Evolutionary conservation across 164 flowering plant species (phyloP).

Genomic region (Magnolia kwangsiensis): DNA sequence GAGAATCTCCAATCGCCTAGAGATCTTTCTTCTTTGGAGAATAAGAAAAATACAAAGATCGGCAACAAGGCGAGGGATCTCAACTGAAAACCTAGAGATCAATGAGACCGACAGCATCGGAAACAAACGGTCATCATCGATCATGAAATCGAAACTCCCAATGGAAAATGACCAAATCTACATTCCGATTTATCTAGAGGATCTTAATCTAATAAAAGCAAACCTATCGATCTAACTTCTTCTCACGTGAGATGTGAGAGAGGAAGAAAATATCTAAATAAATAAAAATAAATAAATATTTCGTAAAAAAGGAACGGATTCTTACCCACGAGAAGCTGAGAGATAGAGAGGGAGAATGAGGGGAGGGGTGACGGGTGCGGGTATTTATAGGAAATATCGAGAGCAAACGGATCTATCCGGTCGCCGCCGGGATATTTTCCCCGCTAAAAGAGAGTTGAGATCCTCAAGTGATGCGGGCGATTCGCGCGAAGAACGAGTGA

Average conservation of each 20-base stretch:
- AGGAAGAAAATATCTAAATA: background rate
- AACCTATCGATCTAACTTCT: background rate
- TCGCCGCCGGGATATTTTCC: slow-evolving; percentile 9
- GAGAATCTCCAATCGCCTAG: background rate
- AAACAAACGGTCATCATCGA: background rate
- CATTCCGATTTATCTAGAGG: background rate
- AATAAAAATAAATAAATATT: slow-evolving; percentile 1
- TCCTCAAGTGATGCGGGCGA: background rate
- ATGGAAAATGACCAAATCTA: background rate
- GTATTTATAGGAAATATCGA: slow-evolving; percentile 61
- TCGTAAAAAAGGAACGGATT: slow-evolving; percentile 4
- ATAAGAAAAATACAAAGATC: background rate
- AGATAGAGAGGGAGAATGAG: slow-evolving; percentile 24
- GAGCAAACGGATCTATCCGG: slow-evolving; percentile 28
- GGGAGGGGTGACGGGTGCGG: slow-evolving; percentile 27
- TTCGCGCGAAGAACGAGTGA: background rate
- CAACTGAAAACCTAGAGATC: background rate
- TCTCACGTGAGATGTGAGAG: background rate
- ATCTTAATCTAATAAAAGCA: slow-evolving; percentile 2
- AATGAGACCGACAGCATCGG: background rate
- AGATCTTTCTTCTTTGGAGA: background rate
- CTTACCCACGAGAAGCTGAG: slow-evolving; percentile 27
- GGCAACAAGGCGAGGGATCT: background rate
- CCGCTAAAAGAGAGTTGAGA: background rate
- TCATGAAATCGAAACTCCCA: too few relatives aligned